Percentiles rank a stretch among this genome's conserved stretches.
Evolutionary conservation across 179 eudicot genomes (phyloP).

Genomic region (Gypsophila paniculata): DNA sequence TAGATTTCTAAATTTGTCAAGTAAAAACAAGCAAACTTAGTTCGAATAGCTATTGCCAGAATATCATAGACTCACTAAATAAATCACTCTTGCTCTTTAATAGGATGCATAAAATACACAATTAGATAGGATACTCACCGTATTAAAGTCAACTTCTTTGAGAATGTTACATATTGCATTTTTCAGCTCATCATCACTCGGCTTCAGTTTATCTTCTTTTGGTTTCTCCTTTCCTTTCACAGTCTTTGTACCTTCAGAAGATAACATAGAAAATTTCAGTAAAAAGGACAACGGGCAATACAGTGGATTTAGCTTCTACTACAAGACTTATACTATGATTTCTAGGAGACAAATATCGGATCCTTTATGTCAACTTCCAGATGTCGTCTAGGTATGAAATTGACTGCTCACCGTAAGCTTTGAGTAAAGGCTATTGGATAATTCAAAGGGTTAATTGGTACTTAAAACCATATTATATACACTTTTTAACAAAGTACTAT

Average conservation of each 20-base stretch:
- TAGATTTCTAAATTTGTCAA: too few relatives aligned
- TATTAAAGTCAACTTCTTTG: constrained; percentile 88
- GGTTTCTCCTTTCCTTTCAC: constrained; percentile 63
- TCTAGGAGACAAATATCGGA: neutral
- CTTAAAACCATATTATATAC: too few relatives aligned
- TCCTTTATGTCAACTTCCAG: neutral
- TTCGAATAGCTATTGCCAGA: neutral
- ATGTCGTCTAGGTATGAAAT: neutral
- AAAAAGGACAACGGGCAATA: neutral
- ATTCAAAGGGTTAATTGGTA: too few relatives aligned
- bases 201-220: constrained; percentile 57
- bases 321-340: neutral
- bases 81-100: neutral
- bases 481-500: too few relatives aligned
- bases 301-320: neutral
- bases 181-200: constrained; percentile 71
- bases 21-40: neutral
- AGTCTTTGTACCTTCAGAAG: constrained; percentile 53
- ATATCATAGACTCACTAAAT: neutral
- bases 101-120: neutral
- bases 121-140: constrained; percentile 44
- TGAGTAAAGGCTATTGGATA: neutral
- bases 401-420: neutral
- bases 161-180: constrained; percentile 72
- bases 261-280: constrained; percentile 9